phyloP scores from a whole-genome alignment of 257 asterid species.

The Buddleja alternifolia region DNA sequence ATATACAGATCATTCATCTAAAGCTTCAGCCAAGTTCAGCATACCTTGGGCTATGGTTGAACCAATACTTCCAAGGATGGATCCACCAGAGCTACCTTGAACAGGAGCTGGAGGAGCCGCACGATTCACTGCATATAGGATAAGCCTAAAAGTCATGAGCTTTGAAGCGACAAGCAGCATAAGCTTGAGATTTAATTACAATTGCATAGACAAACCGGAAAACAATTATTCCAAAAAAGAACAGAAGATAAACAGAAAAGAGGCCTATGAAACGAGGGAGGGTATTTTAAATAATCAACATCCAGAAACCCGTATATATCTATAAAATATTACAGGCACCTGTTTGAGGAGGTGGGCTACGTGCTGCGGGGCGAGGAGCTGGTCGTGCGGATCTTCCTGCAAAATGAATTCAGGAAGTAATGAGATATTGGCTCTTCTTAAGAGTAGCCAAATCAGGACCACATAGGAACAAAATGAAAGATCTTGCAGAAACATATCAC shows the following conservation, averaged over 20 bases:
- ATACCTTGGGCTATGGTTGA: slow-evolving; percentile 81
- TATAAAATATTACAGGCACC: too few species aligned
- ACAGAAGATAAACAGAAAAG: neutral
- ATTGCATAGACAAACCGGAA: neutral
- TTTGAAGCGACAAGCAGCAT: neutral
- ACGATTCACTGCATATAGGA: slow-evolving; percentile 43
- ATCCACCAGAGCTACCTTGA: slow-evolving; percentile 69
- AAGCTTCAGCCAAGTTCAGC: neutral
- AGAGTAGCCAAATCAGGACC: neutral
- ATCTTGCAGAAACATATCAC: neutral
- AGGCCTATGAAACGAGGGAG: neutral
- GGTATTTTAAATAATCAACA: too few species aligned
- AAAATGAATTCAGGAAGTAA: neutral
- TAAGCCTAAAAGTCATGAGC: slow-evolving; percentile 5
- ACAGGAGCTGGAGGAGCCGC: slow-evolving; percentile 87
- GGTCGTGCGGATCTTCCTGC: slow-evolving; percentile 90
- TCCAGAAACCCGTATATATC: too few species aligned
- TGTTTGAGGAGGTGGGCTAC: slow-evolving; percentile 57
- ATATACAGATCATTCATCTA: neutral
- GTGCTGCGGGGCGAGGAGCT: slow-evolving; percentile 68
- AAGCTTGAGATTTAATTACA: neutral
- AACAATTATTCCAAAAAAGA: neutral
- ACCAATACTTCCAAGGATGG: slow-evolving; percentile 61
- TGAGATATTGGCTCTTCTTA: neutral
- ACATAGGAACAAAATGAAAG: neutral